Evolutionary conservation across 108 stramenopile genomes (phyloP).

Genomic region (Pseudonitzschia multistriata): DNA sequence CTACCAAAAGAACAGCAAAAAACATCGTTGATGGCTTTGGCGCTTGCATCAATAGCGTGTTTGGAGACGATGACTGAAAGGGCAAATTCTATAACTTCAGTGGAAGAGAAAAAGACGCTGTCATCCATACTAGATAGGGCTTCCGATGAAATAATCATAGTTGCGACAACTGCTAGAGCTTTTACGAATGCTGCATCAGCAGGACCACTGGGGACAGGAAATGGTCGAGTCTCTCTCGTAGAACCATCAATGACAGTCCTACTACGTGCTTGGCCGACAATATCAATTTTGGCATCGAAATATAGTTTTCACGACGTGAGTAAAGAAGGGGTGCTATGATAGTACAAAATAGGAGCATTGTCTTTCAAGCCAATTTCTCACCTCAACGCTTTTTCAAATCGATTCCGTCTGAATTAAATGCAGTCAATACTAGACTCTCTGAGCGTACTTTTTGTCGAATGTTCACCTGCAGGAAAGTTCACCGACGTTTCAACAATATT

Average conservation of each 20-base stretch:
- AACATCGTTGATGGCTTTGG: conserved; percentile 40
- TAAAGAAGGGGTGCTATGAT: background rate
- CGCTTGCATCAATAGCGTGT: conserved; percentile 47
- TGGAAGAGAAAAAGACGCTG: conserved; percentile 1
- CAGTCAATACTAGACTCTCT: conserved; percentile 22
- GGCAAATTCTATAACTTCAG: conserved; percentile 18
- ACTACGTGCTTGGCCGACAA: conserved; percentile 42
- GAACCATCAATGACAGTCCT: conserved; percentile 35
- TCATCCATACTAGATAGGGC: conserved; percentile 36
- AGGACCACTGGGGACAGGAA: conserved; percentile 1
- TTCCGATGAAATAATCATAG: conserved; percentile 49
- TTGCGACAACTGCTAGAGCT: conserved; percentile 37
- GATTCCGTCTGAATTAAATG: background rate
- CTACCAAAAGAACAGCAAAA: conserved; percentile 41
- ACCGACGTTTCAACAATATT: conserved; percentile 5
- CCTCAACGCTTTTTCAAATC: background rate
- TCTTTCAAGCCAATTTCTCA: background rate
- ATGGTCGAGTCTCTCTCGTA: conserved; percentile 4
- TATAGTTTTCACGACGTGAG: conserved; percentile 46
- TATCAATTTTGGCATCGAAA: conserved; percentile 34
- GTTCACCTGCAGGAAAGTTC: background rate
- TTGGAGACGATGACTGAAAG: conserved; percentile 38
- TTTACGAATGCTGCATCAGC: conserved; percentile 31
- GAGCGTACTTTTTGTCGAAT: conserved; percentile 17
- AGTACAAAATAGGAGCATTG: no score